Conservation (phyloP, 345 rosid genomes). For the Citrus glauca region DNA sequence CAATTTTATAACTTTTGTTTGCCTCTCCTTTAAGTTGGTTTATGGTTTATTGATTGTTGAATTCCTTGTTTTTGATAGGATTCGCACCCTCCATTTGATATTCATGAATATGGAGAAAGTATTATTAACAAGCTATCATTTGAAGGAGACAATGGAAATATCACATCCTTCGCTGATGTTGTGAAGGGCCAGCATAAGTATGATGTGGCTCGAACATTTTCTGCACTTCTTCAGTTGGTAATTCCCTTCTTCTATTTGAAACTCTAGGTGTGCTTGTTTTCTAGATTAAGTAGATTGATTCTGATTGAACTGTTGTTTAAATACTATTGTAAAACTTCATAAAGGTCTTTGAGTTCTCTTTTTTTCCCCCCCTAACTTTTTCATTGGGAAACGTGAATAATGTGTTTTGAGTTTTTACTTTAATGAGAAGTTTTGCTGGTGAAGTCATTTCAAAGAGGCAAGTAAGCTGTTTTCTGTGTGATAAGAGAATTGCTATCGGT, state of each 20-base stretch:
- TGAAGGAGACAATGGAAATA: constrained; percentile 34
- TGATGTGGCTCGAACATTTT: constrained; percentile 86
- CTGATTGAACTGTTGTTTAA: neutral
- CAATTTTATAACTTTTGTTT: neutral
- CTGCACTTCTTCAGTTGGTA: constrained; percentile 98
- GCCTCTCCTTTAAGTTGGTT: neutral
- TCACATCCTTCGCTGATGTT: constrained; percentile 53
- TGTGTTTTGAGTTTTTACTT: neutral
- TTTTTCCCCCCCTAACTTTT: neutral
- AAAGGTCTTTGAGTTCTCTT: neutral
- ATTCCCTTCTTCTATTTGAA: constrained; percentile 3
- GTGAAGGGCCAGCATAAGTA: constrained; percentile 79
- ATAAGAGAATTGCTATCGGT: neutral
- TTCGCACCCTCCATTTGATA: constrained; percentile 82
- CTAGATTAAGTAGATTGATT: neutral
- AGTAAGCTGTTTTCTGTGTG: neutral
- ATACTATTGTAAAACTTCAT: neutral
- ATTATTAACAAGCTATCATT: constrained; percentile 57
- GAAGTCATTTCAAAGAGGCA: neutral
- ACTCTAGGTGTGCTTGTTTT: neutral
- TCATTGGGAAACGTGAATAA: too few species aligned
- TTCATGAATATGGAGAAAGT: constrained; percentile 75
- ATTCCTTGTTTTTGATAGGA: constrained; percentile 46
- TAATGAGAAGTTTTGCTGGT: neutral
- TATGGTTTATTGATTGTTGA: neutral